Conservation (phyloP, 2,329 filamentous ascomycete species). For the Pyricularia sp. region DNA sequence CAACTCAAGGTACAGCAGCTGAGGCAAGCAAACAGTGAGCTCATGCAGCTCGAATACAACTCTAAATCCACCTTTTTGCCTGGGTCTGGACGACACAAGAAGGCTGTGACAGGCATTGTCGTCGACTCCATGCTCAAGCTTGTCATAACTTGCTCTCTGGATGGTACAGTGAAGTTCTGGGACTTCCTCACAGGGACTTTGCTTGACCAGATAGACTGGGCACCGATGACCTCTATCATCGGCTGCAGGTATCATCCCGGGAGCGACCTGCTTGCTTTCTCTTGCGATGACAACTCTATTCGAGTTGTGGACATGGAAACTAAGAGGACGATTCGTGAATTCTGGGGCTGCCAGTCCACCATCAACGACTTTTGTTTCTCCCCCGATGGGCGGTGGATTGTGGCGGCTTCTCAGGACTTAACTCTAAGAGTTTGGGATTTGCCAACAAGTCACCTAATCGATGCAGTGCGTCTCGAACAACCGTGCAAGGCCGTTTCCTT, state of each 20-base stretch:
- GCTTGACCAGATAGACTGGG: conserved; percentile 75
- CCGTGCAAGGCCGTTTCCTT: conserved; percentile 81
- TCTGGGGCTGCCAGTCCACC: conserved; percentile 68
- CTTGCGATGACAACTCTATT: conserved; percentile 82
- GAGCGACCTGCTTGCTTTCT: conserved; percentile 79
- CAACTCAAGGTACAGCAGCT: conserved; percentile 60
- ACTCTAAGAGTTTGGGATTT: conserved; percentile 87
- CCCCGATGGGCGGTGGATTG: conserved; percentile 85
- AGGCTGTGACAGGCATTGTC: conserved; percentile 74
- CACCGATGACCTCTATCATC: conserved; percentile 65
- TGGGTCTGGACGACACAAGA: conserved; percentile 65
- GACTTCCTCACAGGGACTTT: conserved; percentile 79
- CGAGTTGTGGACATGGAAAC: conserved; percentile 87
- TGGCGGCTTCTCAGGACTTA: conserved; percentile 75
- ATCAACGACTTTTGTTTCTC: conserved; percentile 86
- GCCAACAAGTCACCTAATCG: conserved; percentile 89
- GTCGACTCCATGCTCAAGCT: conserved; percentile 84
- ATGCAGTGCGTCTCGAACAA: conserved; percentile 72
- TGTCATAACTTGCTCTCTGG: conserved; percentile 77
- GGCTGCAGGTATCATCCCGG: conserved; percentile 71
- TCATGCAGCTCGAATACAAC: conserved; percentile 43
- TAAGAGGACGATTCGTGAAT: conserved; percentile 81
- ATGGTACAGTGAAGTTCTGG: conserved; percentile 97
- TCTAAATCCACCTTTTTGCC: conserved; percentile 31
- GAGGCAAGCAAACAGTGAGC: conserved; percentile 44